Evolutionary conservation across 805 yeast species (phyloP), one percentile per base, ranked within the genome.

Genomic region (Saccharomycopsis guyanensis): DNA sequence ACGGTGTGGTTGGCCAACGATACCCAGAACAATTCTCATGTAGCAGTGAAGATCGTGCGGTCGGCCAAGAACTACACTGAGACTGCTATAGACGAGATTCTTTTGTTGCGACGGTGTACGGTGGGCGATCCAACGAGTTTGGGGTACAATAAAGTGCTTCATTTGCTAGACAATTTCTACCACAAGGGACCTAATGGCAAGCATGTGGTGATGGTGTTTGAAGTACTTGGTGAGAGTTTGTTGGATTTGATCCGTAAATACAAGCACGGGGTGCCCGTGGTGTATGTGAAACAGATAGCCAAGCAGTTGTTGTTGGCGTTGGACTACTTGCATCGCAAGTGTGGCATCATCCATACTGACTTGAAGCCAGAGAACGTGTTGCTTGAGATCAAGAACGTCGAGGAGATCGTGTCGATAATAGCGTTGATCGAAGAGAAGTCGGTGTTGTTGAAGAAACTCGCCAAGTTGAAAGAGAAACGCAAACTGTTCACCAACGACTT

Each of bases 311-410:
- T 78, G 32, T 51, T 71, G 35, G 78, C 80, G 1, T 57, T 79
- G 49, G 81, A 78, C 58, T 77, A 72, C 55, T 62, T 79, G 53
- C 86, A 80, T 59, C 53, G 74, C 36, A 70, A 65, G 55, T 79
- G 86, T 59, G 84, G 84, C 2, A 66, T 80, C 8, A 79, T 81
- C 35, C 91, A 83, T 61, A 76, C 89, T 10, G 89, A 82, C 59
- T 68, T 83, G 42, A 83, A 83, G 60, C 88, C 89, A 2, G 89
- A 82, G 57, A 84, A 84, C 62, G 73, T 78, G 3, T 60, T 75
- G 37, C 68, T 76, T 36, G 78, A 74, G 52, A 72, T 78, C 27
- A 67, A 70, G 45, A 75, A 76, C 53, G 77, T 75, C 40, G 77
- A 75, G 51, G 69, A 66, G 49, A 66, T 78, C 40, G 73, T 78